Evolutionary conservation across 2,329 filamentous ascomycete species (phyloP).

Genomic region (Fusarium devonianum): DNA sequence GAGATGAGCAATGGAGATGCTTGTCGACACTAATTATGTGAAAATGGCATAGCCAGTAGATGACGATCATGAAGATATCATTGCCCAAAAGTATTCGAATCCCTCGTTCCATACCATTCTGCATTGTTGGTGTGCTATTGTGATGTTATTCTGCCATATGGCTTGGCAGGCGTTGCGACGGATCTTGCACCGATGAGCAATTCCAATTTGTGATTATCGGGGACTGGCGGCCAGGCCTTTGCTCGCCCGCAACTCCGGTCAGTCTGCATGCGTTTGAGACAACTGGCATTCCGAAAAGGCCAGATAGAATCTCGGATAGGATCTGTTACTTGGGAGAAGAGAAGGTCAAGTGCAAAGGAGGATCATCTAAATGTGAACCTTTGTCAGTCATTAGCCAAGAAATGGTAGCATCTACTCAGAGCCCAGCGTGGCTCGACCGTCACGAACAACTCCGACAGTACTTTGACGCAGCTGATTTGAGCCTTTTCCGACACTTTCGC

Average conservation of each 20-base stretch:
- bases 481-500: constrained; percentile 62
- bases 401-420: constrained; percentile 44
- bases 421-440: constrained; percentile 16
- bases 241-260: not conserved
- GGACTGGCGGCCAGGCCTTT: too few relatives aligned
- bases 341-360: constrained; percentile 55
- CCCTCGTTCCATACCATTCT: not conserved
- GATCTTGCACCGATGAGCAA: too few relatives aligned
- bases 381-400: constrained; percentile 47
- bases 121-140: not conserved
- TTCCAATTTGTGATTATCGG: too few relatives aligned
- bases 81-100: constrained; percentile 11
- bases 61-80: constrained; percentile 31
- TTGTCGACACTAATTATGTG: constrained; percentile 34
- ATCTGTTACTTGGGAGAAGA: constrained; percentile 45
- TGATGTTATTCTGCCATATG: too few relatives aligned
- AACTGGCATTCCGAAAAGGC: too few relatives aligned
- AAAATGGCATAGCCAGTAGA: constrained; percentile 32
- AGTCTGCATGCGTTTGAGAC: not conserved
- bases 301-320: constrained; percentile 47
- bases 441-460: constrained; percentile 31
- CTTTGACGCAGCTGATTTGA: constrained; percentile 56
- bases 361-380: constrained; percentile 46
- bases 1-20: constrained; percentile 35
- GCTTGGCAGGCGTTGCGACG: not conserved